These are phyloP conservation scores for Chenopodium formosanum DNA, from an alignment of 148 eudicot species.

Conservation along the genomic window DNA sequence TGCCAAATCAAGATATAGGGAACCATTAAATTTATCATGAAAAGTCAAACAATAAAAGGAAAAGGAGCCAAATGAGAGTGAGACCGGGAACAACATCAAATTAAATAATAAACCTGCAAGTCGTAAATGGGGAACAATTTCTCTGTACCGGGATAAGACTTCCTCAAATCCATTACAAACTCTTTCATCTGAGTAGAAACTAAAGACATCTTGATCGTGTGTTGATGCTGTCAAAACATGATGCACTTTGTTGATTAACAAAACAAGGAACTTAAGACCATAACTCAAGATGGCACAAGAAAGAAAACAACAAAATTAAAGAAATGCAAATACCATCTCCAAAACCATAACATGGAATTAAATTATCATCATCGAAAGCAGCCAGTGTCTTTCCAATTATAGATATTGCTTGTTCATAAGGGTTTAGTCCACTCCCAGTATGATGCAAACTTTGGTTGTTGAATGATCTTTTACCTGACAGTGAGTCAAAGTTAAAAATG, in stretches of 20 bases:
- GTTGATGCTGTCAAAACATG: slow-evolving; percentile 63
- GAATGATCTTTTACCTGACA: slow-evolving; percentile 69
- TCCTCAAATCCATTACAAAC: slow-evolving; percentile 92
- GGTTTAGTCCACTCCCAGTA: slow-evolving; percentile 59
- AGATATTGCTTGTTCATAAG: slow-evolving; percentile 89
- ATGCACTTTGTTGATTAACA: neutral
- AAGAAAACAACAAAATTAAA: neutral
- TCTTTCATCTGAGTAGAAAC: slow-evolving; percentile 73
- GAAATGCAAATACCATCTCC: slow-evolving; percentile 72
- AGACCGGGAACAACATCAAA: slow-evolving; percentile 8
- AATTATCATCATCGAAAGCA: slow-evolving; percentile 87
- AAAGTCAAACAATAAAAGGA: neutral
- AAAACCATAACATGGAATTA: slow-evolving; percentile 96
- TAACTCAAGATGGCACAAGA: neutral
- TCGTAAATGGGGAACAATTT: slow-evolving; percentile 68
- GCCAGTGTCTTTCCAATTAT: slow-evolving; percentile 90
- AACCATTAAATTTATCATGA: neutral
- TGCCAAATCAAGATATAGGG: slow-evolving; percentile 23
- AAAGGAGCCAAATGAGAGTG: neutral
- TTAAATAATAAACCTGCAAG: slow-evolving; percentile 65
- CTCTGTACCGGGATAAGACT: slow-evolving; percentile 69
- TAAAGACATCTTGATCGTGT: slow-evolving; percentile 89
- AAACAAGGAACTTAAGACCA: neutral
- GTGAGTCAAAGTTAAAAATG: slow-evolving; percentile 24
- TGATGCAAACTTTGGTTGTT: slow-evolving; percentile 81